Evolutionary conservation across 257 asterid genomes (phyloP).

Genomic region (Solanum sejunctum): DNA sequence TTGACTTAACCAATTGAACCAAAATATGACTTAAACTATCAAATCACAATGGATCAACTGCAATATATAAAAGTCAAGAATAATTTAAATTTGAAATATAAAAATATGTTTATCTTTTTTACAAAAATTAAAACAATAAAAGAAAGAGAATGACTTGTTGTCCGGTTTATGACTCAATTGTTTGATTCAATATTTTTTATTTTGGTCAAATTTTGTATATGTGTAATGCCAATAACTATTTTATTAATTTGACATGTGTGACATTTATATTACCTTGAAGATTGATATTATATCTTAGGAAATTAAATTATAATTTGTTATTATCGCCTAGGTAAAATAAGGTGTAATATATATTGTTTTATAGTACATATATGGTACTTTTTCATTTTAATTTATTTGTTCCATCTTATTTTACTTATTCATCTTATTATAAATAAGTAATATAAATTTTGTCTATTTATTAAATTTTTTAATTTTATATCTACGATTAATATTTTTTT

Average conservation of each 20-base stretch:
- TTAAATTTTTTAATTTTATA: neutral
- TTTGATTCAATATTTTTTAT: too few species aligned
- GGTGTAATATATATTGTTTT: neutral
- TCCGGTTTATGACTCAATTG: too few species aligned
- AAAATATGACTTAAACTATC: neutral
- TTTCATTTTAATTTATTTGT: neutral
- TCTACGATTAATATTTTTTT: too few species aligned
- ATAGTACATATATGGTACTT: neutral
- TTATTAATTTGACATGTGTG: neutral
- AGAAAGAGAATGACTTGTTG: neutral
- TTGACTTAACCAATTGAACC: neutral
- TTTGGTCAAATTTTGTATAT: too few species aligned
- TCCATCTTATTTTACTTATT: neutral
- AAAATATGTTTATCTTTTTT: too few species aligned
- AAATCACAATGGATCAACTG: neutral
- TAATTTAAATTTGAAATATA: too few species aligned
- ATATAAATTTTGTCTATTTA: neutral
- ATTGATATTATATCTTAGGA: neutral
- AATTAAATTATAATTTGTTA: neutral
- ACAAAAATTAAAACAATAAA: too few species aligned
- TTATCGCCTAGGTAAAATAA: neutral
- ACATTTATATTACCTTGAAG: too few species aligned
- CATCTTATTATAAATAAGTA: neutral
- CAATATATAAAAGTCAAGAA: too few species aligned
- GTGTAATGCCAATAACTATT: too few species aligned